Evolutionary conservation across 2,329 filamentous ascomycete genomes (phyloP).

Genomic region (Pseudocercospora crystallina): DNA sequence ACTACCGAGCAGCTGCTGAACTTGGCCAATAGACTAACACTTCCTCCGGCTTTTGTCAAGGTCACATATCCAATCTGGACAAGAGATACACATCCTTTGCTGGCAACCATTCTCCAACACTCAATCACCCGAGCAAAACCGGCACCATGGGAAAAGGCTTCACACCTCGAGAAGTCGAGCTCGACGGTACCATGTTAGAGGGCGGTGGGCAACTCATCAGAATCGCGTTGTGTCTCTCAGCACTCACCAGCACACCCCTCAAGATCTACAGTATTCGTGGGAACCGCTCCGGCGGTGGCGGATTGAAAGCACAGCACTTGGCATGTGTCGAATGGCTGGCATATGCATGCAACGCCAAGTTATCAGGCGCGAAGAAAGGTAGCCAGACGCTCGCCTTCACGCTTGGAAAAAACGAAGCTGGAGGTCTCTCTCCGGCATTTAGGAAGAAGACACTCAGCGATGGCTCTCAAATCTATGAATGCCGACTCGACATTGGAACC

Average conservation of each 20-base stretch:
- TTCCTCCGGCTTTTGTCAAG: too few species aligned
- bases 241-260: slow-evolving; percentile 52
- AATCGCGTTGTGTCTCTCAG: slow-evolving; percentile 55
- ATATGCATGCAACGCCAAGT: slow-evolving; percentile 47
- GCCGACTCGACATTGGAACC: slow-evolving; percentile 45
- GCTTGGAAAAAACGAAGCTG: slow-evolving; percentile 24
- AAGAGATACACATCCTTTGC: too few species aligned
- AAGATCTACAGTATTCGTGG: slow-evolving; percentile 56
- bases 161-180: slow-evolving; percentile 30
- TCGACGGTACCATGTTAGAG: slow-evolving; percentile 44
- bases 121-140: too few species aligned
- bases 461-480: slow-evolving; percentile 31
- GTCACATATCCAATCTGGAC: too few species aligned
- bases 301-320: slow-evolving; percentile 59
- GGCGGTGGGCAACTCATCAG: slow-evolving; percentile 63
- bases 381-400: slow-evolving; percentile 45
- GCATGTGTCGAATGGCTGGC: slow-evolving; percentile 56
- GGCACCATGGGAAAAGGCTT: slow-evolving; percentile 1
- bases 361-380: slow-evolving; percentile 43
- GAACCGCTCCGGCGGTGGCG: slow-evolving; percentile 51
- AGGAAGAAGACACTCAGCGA: slow-evolving; percentile 12
- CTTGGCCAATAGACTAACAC: too few species aligned
- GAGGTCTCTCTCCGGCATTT: slow-evolving; percentile 23
- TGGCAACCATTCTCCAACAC: too few species aligned
- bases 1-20: too few species aligned